These are phyloP conservation scores for Metschnikowia continentalis DNA, from an alignment of 805 yeast species.

Conservation along the genomic window DNA sequence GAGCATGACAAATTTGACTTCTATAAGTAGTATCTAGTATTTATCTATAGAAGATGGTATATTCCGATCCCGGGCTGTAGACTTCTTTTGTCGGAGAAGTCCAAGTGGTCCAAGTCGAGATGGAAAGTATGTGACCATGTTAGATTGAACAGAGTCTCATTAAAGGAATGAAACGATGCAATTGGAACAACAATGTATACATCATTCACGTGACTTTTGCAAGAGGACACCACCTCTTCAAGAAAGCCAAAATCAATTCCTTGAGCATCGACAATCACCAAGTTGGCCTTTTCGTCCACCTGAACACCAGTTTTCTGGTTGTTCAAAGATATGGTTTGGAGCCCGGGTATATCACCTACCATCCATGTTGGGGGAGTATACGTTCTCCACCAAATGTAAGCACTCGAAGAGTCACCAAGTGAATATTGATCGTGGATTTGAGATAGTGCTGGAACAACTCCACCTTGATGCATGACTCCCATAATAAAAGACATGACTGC, in stretches of 20 bases:
- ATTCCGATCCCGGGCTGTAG: slow-evolving; percentile 62
- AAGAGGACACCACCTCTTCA: slow-evolving; percentile 13
- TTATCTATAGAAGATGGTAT: slow-evolving; percentile 33
- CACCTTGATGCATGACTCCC: slow-evolving; percentile 90
- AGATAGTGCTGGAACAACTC: slow-evolving; percentile 66
- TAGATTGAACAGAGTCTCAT: slow-evolving; percentile 38
- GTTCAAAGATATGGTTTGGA: slow-evolving; percentile 16
- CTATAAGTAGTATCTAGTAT: slow-evolving; percentile 57
- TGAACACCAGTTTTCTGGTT: slow-evolving; percentile 4
- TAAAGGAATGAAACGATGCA: slow-evolving; percentile 33
- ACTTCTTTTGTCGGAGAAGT: slow-evolving; percentile 42
- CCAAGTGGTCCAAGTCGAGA: slow-evolving; percentile 73
- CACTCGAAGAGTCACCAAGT: slow-evolving; percentile 18
- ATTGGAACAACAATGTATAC: slow-evolving; percentile 37
- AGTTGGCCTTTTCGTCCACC: slow-evolving; percentile 10
- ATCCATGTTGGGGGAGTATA: slow-evolving; percentile 93
- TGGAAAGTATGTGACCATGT: slow-evolving; percentile 43
- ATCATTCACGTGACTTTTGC: slow-evolving; percentile 6
- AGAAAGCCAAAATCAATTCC: slow-evolving; percentile 36
- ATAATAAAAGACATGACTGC: slow-evolving; percentile 52
- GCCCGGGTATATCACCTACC: slow-evolving; percentile 30
- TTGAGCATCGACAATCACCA: slow-evolving; percentile 43
- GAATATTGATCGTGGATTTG: slow-evolving; percentile 22
- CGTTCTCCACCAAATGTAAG: slow-evolving; percentile 87
- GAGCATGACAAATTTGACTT: slow-evolving; percentile 98